A percentile compares a stretch with the other conserved stretches of the same genome.
Conservation (phyloP, 2,329 filamentous ascomycete genomes). For the Aspergillus pseudoglaucus region DNA sequence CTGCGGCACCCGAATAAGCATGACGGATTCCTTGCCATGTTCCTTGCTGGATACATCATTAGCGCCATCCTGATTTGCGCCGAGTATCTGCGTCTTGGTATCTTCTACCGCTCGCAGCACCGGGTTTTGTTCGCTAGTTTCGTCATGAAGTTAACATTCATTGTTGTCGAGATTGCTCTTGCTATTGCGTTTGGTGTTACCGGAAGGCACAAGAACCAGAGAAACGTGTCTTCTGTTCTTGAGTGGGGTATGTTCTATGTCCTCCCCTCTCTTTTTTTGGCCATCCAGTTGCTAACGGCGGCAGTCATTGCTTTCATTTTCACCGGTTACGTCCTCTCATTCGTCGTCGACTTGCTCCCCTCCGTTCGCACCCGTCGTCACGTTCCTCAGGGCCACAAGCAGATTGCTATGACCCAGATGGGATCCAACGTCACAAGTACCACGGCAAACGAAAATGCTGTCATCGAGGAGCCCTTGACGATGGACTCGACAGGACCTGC, state of each 20-base stretch:
- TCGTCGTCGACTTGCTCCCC: conserved; percentile 79
- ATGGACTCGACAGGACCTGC: conserved; percentile 31
- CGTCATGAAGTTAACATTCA: conserved; percentile 79
- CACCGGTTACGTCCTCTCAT: conserved; percentile 80
- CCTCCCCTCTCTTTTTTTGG: not conserved
- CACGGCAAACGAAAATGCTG: conserved; percentile 5
- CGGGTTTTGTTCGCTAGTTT: conserved; percentile 70
- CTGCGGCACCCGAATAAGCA: conserved; percentile 61
- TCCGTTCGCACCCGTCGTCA: conserved; percentile 57
- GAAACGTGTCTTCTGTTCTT: conserved; percentile 66
- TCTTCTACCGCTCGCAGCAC: conserved; percentile 65
- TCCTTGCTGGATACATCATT: conserved; percentile 78
- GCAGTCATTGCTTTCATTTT: conserved; percentile 69
- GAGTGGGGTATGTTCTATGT: conserved; percentile 53
- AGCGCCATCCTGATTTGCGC: conserved; percentile 82
- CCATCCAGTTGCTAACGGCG: not conserved
- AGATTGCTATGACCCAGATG: conserved; percentile 17
- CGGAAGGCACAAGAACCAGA: conserved; percentile 40
- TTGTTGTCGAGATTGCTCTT: conserved; percentile 70
- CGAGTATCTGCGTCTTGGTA: conserved; percentile 81
- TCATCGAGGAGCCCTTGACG: conserved; percentile 32
- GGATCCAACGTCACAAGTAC: conserved; percentile 8
- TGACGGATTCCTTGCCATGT: conserved; percentile 69
- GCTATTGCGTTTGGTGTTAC: conserved; percentile 58
- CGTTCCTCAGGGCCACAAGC: conserved; percentile 37